phyloP scores from a whole-genome alignment of 169 alveolate species.

The Plasmodium gonderi region DNA sequence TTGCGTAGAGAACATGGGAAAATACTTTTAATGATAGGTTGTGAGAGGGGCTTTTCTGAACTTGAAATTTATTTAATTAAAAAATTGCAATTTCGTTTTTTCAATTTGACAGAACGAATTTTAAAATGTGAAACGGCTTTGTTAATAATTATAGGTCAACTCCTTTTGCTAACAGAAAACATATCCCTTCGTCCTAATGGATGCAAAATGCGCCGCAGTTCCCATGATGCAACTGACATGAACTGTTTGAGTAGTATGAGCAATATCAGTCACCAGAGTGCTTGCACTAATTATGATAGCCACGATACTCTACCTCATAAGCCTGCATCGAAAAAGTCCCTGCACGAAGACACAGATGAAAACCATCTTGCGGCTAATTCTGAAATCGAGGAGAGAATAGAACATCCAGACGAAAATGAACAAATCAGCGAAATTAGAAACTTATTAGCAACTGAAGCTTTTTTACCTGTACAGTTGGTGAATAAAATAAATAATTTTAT shows the following conservation, averaged over 20 bases:
- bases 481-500: slow-evolving; percentile 10
- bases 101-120: slow-evolving; percentile 62
- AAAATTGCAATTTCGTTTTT: slow-evolving; percentile 37
- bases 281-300: neutral
- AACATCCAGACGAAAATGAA: too few relatives aligned
- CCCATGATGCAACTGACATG: neutral
- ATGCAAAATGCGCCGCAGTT: slow-evolving; percentile 36
- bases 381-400: too few relatives aligned
- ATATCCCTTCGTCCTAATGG: slow-evolving; percentile 42
- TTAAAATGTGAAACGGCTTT: slow-evolving; percentile 74
- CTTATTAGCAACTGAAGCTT: slow-evolving; percentile 1
- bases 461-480: slow-evolving; percentile 18
- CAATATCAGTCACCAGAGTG: neutral
- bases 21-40: slow-evolving; percentile 68
- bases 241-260: neutral
- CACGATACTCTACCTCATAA: too few relatives aligned
- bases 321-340: neutral
- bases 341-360: neutral
- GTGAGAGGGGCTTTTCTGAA: slow-evolving; percentile 74
- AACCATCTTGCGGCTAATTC: too few relatives aligned
- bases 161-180: slow-evolving; percentile 66
- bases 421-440: slow-evolving; percentile 16
- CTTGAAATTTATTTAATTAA: slow-evolving; percentile 61
- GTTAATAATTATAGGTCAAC: slow-evolving; percentile 46
- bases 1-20: slow-evolving; percentile 40